Percentiles rank a stretch among this genome's conserved stretches.
Evolutionary conservation across 345 rosid species (phyloP).

Genomic region (Gossypium arboreum): DNA sequence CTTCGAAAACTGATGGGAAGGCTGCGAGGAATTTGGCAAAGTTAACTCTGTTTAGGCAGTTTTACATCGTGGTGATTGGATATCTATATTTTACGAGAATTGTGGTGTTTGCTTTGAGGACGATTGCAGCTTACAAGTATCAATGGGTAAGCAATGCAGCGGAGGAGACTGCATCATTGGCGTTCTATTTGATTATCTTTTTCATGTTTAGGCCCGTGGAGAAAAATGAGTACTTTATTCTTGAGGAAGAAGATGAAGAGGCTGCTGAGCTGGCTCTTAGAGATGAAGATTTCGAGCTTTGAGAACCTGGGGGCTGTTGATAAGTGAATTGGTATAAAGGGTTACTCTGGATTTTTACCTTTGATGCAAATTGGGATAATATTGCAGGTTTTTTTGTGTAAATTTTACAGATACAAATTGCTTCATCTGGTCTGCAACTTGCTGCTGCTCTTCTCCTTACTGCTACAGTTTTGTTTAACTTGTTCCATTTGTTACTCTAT

Average conservation of each 20-base stretch:
- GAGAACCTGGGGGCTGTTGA: constrained; percentile 26
- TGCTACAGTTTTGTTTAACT: constrained; percentile 17
- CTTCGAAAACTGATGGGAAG: constrained; percentile 88
- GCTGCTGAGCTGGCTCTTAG: constrained; percentile 73
- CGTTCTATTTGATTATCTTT: constrained; percentile 71
- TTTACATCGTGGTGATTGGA: constrained; percentile 83
- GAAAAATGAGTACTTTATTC: constrained; percentile 79
- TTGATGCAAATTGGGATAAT: constrained; percentile 12
- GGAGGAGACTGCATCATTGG: constrained; percentile 77
- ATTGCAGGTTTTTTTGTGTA: constrained; percentile 11
- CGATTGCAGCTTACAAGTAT: constrained; percentile 80
- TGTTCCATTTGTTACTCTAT: constrained; percentile 16
- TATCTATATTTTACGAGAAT: constrained; percentile 87
- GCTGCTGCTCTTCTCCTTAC: background rate
- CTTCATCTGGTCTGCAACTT: constrained; percentile 15
- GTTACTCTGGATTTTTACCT: background rate
- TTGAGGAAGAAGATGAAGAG: constrained; percentile 91
- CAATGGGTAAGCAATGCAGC: constrained; percentile 95
- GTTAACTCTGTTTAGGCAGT: constrained; percentile 76
- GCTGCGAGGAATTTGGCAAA: constrained; percentile 86
- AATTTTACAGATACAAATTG: constrained; percentile 14
- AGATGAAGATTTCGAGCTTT: constrained; percentile 89
- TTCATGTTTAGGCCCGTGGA: constrained; percentile 89
- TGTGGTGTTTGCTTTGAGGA: constrained; percentile 79
- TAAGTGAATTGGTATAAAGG: background rate